A percentile compares a stretch with the other conserved stretches of the same genome.
These are phyloP conservation scores for Talaromyces proteolyticus DNA, from an alignment of 495 filamentous ascomycete genomes.

Conservation along the genomic window DNA sequence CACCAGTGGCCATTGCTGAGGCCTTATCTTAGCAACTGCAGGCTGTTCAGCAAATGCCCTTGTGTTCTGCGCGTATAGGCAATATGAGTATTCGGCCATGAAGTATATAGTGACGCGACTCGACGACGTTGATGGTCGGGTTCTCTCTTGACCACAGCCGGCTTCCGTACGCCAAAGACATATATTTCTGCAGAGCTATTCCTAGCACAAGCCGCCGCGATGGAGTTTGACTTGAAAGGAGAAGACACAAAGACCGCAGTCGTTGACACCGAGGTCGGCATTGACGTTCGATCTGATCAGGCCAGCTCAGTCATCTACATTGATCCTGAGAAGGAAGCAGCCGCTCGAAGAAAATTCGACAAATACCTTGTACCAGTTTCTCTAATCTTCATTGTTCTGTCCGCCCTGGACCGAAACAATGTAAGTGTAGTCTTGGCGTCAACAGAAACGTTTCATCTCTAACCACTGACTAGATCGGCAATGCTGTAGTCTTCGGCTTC, in stretches of 20 bases:
- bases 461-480: background rate
- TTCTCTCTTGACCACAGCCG: no score
- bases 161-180: no score
- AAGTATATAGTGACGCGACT: background rate
- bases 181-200: background rate
- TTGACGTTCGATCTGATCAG: background rate
- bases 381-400: background rate
- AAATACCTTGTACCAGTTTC: constrained; percentile 1
- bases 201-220: background rate
- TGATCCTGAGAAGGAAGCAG: constrained; percentile 10
- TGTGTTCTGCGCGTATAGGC: background rate
- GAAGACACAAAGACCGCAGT: background rate
- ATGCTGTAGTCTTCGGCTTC: constrained; percentile 1
- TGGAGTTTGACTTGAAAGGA: background rate
- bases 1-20: background rate
- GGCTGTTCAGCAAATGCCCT: background rate
- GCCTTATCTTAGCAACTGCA: background rate
- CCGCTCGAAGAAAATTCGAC: constrained; percentile 5
- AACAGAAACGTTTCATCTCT: constrained; percentile 2
- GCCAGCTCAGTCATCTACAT: constrained; percentile 9
- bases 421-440: background rate
- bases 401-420: constrained; percentile 4
- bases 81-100: background rate
- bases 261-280: background rate
- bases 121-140: background rate